Percentiles rank a stretch among this genome's conserved stretches.
These are phyloP conservation scores for Teunomyces aglyptinius DNA, from an alignment of 805 yeast species.

Conservation along the genomic window DNA sequence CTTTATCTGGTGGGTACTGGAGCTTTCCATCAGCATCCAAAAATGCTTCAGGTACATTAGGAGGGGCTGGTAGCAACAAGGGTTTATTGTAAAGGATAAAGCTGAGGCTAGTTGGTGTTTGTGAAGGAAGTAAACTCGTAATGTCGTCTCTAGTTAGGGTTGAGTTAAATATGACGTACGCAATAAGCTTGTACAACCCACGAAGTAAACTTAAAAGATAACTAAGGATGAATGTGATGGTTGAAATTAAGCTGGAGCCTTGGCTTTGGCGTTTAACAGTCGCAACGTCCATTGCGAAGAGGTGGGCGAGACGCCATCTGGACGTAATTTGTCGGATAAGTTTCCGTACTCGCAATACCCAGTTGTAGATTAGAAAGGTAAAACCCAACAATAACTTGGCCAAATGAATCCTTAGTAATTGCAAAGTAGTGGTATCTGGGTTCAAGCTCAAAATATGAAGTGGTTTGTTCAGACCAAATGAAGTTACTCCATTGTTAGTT, in stretches of 20 bases:
- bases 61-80: constrained; percentile 34
- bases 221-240: background rate
- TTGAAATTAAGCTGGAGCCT: background rate
- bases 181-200: background rate
- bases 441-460: background rate
- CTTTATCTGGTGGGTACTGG: constrained; percentile 36
- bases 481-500: background rate
- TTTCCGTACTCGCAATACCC: background rate
- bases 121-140: background rate
- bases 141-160: background rate
- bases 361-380: background rate
- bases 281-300: background rate
- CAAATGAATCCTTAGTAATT: background rate
- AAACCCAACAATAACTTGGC: background rate
- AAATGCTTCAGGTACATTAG: constrained; percentile 44
- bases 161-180: background rate
- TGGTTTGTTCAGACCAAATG: background rate
- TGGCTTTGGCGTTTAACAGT: background rate
- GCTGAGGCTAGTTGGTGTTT: constrained; percentile 12
- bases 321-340: background rate
- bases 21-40: constrained; percentile 40
- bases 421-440: background rate
- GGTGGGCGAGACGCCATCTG: background rate
- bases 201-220: background rate
- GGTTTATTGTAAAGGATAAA: constrained; percentile 29